Base-by-base conservation (phyloP, 768 basidiomycete species). In the Cubamyces lactineus region DNA sequence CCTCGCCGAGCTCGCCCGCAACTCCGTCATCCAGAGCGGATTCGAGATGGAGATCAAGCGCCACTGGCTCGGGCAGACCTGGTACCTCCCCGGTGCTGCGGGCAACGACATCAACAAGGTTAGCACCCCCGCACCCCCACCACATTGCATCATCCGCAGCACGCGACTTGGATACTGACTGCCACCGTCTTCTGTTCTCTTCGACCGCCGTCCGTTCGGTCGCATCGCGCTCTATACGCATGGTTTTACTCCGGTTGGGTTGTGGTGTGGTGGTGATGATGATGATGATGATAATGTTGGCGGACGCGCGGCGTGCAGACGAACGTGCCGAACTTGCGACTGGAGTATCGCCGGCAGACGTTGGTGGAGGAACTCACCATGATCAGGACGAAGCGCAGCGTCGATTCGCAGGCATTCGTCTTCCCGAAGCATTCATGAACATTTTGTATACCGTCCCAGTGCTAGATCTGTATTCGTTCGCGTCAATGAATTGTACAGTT, bases 11-110 rank as follows among this genome's bases (percentile, higher is more conserved):
- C 84, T 99, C 12, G 97, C 97, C n/a, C 87, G 97, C 45, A 99
- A 99, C 77, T 96, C 94, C 0, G 97, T 98, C 34, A 80, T 91
- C 48, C 97, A 98, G 73, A 94, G 92, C 69, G 97, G 97, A 1
- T 98, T 98, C 72, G 97, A 99, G 76, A 98, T 98, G 95, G 91
- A 96, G 73, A 74, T 98, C 70, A 98, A 98, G 77, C 88, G 92
- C 11, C 94, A 92, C 72, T 96, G 94, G 94, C 80, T 99, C 2
- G 97, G 97, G 0, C 85, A 91, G 66, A 78, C 89, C 57, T 99
- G 94, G 94, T 98, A 94, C 75, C 81, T 95, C 8, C 91, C 94
- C 3, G 97, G 97, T 19, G 88, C 92, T 0, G 86, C 87, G 6
- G 97, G 97, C 3, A 99, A 99, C 72, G 93, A 96, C 69, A 98